A percentile compares a stretch with the other conserved stretches of the same genome.
Conservation (phyloP, 139 green algal genomes). For the Micractinium sp. region DNA sequence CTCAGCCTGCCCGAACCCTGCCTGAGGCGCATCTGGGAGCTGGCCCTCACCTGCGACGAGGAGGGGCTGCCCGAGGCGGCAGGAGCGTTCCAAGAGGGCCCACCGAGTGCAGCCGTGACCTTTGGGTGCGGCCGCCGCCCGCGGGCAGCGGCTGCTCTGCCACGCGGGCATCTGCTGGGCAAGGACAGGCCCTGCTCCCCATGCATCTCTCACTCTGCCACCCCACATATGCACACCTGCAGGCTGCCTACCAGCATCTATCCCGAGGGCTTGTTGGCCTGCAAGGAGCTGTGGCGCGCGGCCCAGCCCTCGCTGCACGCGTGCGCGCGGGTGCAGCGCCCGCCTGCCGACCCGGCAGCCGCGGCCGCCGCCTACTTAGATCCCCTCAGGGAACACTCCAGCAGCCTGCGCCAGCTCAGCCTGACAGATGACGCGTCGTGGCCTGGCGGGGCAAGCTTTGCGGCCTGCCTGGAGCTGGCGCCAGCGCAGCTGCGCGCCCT, state of each 20-base stretch:
- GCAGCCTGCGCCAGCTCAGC: neutral
- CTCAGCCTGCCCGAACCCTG: no score
- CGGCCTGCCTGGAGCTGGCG: neutral
- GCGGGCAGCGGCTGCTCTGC: no score
- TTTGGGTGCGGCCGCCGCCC: no score
- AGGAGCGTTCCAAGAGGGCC: no score
- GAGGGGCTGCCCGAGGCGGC: no score
- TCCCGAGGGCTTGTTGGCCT: neutral
- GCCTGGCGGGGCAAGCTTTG: neutral
- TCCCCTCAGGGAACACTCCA: neutral
- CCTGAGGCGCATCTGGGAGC: no score
- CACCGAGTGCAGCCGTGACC: no score
- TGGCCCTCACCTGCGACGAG: no score
- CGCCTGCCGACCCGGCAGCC: neutral
- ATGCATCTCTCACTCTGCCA: no score
- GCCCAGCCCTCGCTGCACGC: neutral
- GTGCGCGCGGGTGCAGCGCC: neutral
- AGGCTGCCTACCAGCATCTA: neutral
- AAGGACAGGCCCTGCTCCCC: no score
- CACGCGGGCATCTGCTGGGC: no score
- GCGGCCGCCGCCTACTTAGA: neutral
- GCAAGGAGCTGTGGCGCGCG: neutral
- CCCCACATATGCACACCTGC: neutral
- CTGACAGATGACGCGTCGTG: neutral
- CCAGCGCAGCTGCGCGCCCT: neutral